Evolutionary conservation across 2,329 filamentous ascomycete genomes (phyloP).

Genomic region (Fusarium sp.): DNA sequence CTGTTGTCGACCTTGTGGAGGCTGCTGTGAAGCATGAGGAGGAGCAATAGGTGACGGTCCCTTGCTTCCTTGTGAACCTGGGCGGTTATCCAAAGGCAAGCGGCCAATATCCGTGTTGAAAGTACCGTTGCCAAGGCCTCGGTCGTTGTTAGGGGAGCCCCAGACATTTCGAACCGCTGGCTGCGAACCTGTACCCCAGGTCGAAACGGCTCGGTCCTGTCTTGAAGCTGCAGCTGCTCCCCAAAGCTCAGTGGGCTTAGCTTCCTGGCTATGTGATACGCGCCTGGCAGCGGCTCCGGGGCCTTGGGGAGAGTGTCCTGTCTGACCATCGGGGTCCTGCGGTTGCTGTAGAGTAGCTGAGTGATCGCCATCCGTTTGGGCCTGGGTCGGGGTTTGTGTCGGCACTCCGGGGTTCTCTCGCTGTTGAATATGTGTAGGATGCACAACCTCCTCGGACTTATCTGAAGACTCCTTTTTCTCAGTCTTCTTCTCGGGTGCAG

Average conservation of each 20-base stretch:
- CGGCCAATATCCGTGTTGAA: conserved; percentile 73
- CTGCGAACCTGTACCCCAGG: conserved; percentile 62
- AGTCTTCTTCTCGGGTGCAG: conserved; percentile 70
- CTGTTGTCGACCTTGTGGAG: conserved; percentile 47
- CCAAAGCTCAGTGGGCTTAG: conserved; percentile 54
- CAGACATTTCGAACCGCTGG: conserved; percentile 72
- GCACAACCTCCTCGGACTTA: conserved; percentile 55
- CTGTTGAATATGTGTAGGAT: conserved; percentile 52
- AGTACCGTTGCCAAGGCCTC: conserved; percentile 80
- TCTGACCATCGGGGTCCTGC: conserved; percentile 25
- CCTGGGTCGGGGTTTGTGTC: conserved; percentile 28
- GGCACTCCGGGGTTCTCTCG: conserved; percentile 39
- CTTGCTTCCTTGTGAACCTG: conserved; percentile 50
- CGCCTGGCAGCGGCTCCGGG: conserved; percentile 43
- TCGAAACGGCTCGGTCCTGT: conserved; percentile 59
- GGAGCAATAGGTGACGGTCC: conserved; percentile 61
- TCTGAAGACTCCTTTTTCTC: conserved; percentile 62
- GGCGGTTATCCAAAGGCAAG: conserved; percentile 52
- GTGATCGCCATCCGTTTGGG: conserved; percentile 33
- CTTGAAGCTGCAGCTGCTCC: conserved; percentile 52
- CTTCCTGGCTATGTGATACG: conserved; percentile 50
- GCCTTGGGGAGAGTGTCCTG: conserved; percentile 25
- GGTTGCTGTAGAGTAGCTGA: conserved; percentile 15
- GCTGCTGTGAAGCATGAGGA: conserved; percentile 46
- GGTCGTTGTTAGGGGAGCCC: conserved; percentile 78